phyloP scores from a whole-genome alignment of 2,329 filamentous ascomycete species.

The Paraphoma sp. region DNA sequence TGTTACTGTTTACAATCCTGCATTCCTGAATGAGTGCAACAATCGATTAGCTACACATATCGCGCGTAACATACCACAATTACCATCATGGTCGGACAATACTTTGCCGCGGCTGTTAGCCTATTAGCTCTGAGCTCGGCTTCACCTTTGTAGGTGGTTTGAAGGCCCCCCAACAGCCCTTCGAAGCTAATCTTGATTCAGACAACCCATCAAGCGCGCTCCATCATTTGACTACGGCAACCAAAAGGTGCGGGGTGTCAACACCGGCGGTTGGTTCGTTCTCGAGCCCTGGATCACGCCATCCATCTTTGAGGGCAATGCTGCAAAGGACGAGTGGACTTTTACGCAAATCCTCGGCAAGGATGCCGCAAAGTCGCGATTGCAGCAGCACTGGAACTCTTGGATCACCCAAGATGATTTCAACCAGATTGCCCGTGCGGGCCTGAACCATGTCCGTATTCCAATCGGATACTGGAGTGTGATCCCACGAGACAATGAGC shows the following conservation, averaged over 20 bases:
- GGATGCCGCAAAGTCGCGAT: constrained; percentile 53
- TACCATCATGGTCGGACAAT: constrained; percentile 37
- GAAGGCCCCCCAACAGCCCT: neutral
- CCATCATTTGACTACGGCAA: constrained; percentile 60
- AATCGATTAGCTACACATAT: constrained; percentile 8
- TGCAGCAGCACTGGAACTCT: constrained; percentile 65
- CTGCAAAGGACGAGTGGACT: constrained; percentile 65
- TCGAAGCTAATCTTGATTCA: constrained; percentile 3
- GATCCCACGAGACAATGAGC: constrained; percentile 59
- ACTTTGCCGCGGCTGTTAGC: constrained; percentile 33
- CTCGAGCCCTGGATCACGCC: constrained; percentile 71
- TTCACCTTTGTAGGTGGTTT: constrained; percentile 35
- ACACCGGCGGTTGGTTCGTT: constrained; percentile 70
- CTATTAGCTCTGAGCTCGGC: constrained; percentile 41
- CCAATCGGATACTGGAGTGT: constrained; percentile 72
- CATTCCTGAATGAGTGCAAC: constrained; percentile 14
- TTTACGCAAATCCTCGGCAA: constrained; percentile 58
- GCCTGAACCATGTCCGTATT: constrained; percentile 69
- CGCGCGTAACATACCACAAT: constrained; percentile 7
- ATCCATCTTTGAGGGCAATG: constrained; percentile 62
- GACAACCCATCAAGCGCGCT: constrained; percentile 34
- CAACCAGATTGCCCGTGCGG: constrained; percentile 60
- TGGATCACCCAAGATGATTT: constrained; percentile 66
- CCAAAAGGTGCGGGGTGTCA: constrained; percentile 68
- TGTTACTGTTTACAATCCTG: constrained; percentile 13